These are phyloP conservation scores for Trametes cingulata DNA, from an alignment of 768 basidiomycete genomes.

Conservation along the genomic window DNA sequence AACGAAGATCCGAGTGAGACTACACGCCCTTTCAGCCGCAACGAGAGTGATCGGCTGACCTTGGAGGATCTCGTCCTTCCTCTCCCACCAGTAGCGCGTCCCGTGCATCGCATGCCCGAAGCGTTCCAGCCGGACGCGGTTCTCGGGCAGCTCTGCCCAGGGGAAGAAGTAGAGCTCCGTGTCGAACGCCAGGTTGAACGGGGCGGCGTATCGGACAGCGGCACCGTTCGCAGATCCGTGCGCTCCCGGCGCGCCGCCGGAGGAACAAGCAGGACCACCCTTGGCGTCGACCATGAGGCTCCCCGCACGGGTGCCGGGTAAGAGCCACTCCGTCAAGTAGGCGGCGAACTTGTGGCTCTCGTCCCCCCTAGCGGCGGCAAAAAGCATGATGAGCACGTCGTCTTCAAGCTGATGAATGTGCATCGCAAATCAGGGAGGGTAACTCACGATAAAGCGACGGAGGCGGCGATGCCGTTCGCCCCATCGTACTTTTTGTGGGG, in stretches of 20 bases:
- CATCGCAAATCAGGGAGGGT: no score
- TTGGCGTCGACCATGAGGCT: no score
- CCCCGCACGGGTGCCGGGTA: no score
- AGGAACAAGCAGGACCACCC: no score
- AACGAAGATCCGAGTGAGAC: conserved; percentile 61
- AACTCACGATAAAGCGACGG: conserved; percentile 68
- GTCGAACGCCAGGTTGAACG: conserved; percentile 55
- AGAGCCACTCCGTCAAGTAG: no score
- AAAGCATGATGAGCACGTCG: no score
- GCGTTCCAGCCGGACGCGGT: conserved; percentile 43
- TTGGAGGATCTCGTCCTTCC: conserved; percentile 48
- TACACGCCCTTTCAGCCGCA: conserved; percentile 16
- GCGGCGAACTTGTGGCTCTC: no score
- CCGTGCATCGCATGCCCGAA: conserved; percentile 79
- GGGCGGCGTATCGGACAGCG: no score
- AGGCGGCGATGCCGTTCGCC: conserved; percentile 66
- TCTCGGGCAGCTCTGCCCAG: conserved; percentile 64
- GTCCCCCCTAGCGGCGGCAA: no score
- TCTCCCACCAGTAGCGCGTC: conserved; percentile 68
- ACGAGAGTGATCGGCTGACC: background rate
- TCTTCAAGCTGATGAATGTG: no score
- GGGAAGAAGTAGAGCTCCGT: background rate
- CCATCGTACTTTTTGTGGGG: conserved; percentile 66
- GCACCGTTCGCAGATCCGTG: no score
- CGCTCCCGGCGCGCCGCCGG: no score